phyloP scores from a whole-genome alignment of 495 filamentous ascomycete genomes.

The Penicillium alfredii region DNA sequence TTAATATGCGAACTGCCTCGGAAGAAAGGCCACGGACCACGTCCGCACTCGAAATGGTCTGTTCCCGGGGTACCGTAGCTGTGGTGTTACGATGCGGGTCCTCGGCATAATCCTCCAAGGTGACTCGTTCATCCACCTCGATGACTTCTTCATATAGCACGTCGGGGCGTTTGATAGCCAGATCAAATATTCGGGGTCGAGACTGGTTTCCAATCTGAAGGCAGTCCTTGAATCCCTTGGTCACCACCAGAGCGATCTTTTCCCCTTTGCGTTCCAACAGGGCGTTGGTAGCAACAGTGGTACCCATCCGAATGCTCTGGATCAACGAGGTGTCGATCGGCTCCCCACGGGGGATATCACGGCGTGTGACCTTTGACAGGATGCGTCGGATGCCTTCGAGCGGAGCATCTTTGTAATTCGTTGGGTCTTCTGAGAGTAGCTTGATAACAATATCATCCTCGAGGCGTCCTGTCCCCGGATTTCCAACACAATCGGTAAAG shows the following conservation, averaged over 20 bases:
- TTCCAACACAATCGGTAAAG: slow-evolving; percentile 26
- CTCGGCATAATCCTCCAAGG: slow-evolving; percentile 55
- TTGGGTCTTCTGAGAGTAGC: slow-evolving; percentile 72
- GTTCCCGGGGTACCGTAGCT: slow-evolving; percentile 2
- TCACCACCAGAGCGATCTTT: slow-evolving; percentile 77
- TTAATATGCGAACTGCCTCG: slow-evolving; percentile 41
- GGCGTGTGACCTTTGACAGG: slow-evolving; percentile 63
- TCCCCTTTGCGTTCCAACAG: slow-evolving; percentile 87
- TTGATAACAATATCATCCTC: slow-evolving; percentile 62
- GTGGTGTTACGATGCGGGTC: slow-evolving; percentile 21
- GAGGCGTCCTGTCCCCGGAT: slow-evolving; percentile 17
- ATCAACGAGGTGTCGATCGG: slow-evolving; percentile 71
- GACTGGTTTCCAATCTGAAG: slow-evolving; percentile 75
- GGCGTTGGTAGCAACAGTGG: slow-evolving; percentile 78
- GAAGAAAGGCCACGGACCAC: slow-evolving; percentile 21
- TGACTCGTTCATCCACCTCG: slow-evolving; percentile 75
- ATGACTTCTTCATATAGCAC: slow-evolving; percentile 65
- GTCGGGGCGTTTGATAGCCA: slow-evolving; percentile 65
- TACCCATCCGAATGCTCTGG: slow-evolving; percentile 76
- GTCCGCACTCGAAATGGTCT: slow-evolving; percentile 2
- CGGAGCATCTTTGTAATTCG: slow-evolving; percentile 76
- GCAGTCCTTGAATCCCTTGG: slow-evolving; percentile 82
- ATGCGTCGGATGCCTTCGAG: slow-evolving; percentile 79
- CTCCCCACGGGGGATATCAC: slow-evolving; percentile 69
- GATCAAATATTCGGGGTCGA: slow-evolving; percentile 67